Percentiles rank a stretch among this genome's conserved stretches.
These are phyloP conservation scores for Aspergillus fructus DNA, from an alignment of 2,329 filamentous ascomycete species.

Conservation along the genomic window DNA sequence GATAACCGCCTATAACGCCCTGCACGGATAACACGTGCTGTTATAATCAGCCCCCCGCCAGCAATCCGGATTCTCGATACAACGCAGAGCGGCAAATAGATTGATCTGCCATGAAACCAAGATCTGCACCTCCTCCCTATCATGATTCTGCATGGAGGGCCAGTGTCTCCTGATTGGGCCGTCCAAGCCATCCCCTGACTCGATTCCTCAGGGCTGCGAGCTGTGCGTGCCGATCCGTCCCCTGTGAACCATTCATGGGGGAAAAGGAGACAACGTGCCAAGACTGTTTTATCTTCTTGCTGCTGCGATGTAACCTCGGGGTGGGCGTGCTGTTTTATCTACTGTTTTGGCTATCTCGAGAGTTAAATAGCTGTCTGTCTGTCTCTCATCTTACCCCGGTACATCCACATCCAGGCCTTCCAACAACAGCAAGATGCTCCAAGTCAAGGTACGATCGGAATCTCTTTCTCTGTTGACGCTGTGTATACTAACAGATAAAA, in stretches of 20 bases:
- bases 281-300: neutral
- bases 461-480: too few species aligned
- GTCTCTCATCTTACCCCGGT: neutral
- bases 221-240: neutral
- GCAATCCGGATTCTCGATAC: neutral
- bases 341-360: neutral
- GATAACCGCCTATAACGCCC: too few species aligned
- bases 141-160: neutral
- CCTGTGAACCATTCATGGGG: neutral
- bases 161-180: neutral
- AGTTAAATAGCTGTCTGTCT: neutral
- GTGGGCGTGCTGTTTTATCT: neutral
- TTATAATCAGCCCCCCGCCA: neutral
- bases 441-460: neutral
- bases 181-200: neutral
- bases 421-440: neutral
- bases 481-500: neutral
- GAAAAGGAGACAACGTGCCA: neutral
- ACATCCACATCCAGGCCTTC: neutral
- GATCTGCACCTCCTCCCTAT: neutral
- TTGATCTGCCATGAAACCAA: neutral
- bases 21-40: neutral
- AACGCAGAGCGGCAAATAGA: neutral
- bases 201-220: neutral
- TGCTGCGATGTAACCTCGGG: slow-evolving; percentile 8